Evolutionary conservation across 148 eudicot genomes (phyloP).

Genomic region (Rhododendron molle): DNA sequence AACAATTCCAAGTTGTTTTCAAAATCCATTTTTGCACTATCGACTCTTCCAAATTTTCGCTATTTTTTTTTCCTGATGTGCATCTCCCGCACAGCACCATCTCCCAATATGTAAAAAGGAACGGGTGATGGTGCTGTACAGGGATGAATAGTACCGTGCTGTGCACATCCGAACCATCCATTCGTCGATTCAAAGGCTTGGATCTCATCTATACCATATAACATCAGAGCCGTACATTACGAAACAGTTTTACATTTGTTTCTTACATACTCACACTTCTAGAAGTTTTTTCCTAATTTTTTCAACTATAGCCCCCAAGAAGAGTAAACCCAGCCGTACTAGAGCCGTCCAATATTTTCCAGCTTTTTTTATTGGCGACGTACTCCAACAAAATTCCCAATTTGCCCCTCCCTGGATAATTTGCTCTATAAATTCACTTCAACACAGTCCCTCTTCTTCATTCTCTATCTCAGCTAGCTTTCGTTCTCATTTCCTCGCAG

Average conservation of each 20-base stretch:
- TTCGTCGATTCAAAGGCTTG: fast-evolving
- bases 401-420: neutral
- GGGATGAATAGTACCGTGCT: too few species aligned
- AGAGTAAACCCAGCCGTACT: neutral
- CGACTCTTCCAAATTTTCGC: neutral
- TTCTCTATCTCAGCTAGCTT: neutral
- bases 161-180: too few species aligned
- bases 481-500: neutral
- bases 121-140: too few species aligned
- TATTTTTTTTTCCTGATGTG: too few species aligned
- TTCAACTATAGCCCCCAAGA: neutral
- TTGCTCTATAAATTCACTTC: slow-evolving; percentile 11
- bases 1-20: neutral
- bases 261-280: neutral
- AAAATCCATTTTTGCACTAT: neutral
- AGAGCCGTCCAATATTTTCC: neutral
- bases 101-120: too few species aligned
- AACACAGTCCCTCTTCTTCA: neutral
- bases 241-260: too few species aligned
- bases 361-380: neutral
- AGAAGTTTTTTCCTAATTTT: neutral
- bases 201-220: too few species aligned
- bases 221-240: too few species aligned
- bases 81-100: too few species aligned
- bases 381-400: neutral